A percentile compares a stretch with the other conserved stretches of the same genome.
phyloP scores from a whole-genome alignment of 164 flowering plant genomes.

The Cinnamomum micranthum region DNA sequence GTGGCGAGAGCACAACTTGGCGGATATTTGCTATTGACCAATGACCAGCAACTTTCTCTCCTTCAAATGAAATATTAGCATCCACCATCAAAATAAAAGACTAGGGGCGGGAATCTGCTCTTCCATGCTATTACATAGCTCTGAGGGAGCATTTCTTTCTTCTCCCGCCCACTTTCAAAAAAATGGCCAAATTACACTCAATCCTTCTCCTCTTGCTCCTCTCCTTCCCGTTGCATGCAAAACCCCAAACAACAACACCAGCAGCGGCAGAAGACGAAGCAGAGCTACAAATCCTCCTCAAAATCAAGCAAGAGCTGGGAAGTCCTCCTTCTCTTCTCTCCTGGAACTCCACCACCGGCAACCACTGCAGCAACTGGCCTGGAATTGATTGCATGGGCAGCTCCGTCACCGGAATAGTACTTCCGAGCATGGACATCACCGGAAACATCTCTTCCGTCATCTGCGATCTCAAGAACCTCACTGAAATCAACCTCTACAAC shows the following conservation, averaged over 20 bases:
- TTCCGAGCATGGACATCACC: constrained; percentile 23
- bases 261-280: background rate
- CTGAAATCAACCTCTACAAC: constrained; percentile 30
- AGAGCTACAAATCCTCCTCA: constrained; percentile 24
- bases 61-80: too few relatives aligned
- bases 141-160: background rate
- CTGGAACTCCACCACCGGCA: constrained; percentile 33
- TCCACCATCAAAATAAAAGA: too few relatives aligned
- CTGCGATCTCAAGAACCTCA: constrained; percentile 53
- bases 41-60: too few relatives aligned
- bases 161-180: background rate
- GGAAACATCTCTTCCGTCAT: constrained; percentile 32
- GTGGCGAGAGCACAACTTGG: too few relatives aligned
- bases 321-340: constrained; percentile 24
- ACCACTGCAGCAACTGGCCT: constrained; percentile 45
- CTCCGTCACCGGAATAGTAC: constrained; percentile 33
- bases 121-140: too few relatives aligned
- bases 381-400: constrained; percentile 30
- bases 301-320: constrained; percentile 24
- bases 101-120: too few relatives aligned
- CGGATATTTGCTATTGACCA: too few relatives aligned
- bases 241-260: background rate
- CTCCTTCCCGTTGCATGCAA: background rate
- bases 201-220: background rate
- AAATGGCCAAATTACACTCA: background rate